Base-by-base conservation (phyloP, 306 rosid species). In the Medicago truncatula region DNA sequence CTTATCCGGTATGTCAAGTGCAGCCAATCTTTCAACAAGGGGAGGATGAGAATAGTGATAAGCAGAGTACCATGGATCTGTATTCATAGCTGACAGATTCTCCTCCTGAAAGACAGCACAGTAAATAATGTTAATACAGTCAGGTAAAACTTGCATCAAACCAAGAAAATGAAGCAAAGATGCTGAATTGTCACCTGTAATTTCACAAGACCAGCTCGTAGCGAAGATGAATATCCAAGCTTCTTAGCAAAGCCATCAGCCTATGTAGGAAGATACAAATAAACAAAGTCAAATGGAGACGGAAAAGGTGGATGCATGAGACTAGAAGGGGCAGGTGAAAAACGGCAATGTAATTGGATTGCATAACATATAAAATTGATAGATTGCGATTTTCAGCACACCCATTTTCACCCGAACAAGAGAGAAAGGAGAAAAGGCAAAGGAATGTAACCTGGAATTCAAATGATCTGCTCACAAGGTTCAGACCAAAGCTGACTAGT, bases 31-130 rank as follows among this genome's bases (percentile, higher is more conserved):
- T 83, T 95, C 97, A 3, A 95, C 96, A 16, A 95, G 97, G 2
- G 99, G 99, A 41, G 97, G 97, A 80, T 95, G 97, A 49, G 99
- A 95, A 69, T 92, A 95, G 91, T 95, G 99, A 83, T 92, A 95
- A 5, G 99, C 97, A 0, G 99, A 95, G 88, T 84, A 95, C 99
- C 97, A 95, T 23, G 97, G 99, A 88, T 91, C 98, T 9, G 97
- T 89, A 50, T 95, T 95, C 99, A 95, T 92, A 4, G 99, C 97
- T 6, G 97, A 95, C 66, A 95, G 83, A 86, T 95, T 95, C 80
- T 92, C 96, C 89, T 95, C 97, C 98, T 95, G 89, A 80, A 86
- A 70, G 34, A 17, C 54, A 66, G 15, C 23, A 21, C 23, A 20
- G 46, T 53, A 53, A 76, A 54, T 16, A 18, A 54, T 59, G 39